Evolutionary conservation across 164 flowering plant species (phyloP), one percentile per base, ranked within the genome.

Genomic region (Akebia trifoliata): DNA sequence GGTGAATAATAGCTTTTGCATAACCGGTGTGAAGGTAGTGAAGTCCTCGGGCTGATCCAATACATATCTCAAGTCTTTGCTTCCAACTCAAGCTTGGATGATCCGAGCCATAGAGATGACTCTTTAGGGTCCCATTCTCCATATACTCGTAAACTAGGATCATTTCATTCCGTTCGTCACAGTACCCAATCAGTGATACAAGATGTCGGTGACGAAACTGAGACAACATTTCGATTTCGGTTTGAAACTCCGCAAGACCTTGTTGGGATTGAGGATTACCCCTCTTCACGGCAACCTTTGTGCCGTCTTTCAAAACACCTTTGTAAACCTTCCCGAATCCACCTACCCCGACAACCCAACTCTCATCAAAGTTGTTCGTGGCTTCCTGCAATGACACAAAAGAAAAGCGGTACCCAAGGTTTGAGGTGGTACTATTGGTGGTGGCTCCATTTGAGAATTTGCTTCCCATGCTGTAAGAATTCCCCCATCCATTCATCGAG

Each of bases 161-260:
- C 96, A 88, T 88, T 74, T 86, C 96, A 50, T 74, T 78, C 61
- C 68, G 75, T 40, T 88, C 90, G 50, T 83, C 90, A 73, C 96
- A 88, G 39, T 82, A 88, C 7, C 96, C 96, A 48, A 88, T 88
- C 56, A 88, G 64, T 1, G 96, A 79, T 31, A 88, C 96, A 40
- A 88, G 66, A 62, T 88, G 96, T 11, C 89, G 81, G 58, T 88
- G 96, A 4, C 96, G 81, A 38, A 88, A 78, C 59, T 86, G 81
- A n/a, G 96, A 88, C 1, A 88, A 69, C 93, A 86, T 76, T 61
- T 86, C 90, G 28, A 88, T 85, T 62, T 88, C 96, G n/a, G 96
- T 88, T 57, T 52, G 71, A 61, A 88, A 88, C 69, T 88, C 96
- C 0, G 78, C 81, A 51, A 85, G 69, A 54, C 96, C 96, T 54